Percentiles rank a stretch among this genome's conserved stretches.
phyloP scores from a whole-genome alignment of 2,329 filamentous ascomycete species.

The Bipolaris victoriae region DNA sequence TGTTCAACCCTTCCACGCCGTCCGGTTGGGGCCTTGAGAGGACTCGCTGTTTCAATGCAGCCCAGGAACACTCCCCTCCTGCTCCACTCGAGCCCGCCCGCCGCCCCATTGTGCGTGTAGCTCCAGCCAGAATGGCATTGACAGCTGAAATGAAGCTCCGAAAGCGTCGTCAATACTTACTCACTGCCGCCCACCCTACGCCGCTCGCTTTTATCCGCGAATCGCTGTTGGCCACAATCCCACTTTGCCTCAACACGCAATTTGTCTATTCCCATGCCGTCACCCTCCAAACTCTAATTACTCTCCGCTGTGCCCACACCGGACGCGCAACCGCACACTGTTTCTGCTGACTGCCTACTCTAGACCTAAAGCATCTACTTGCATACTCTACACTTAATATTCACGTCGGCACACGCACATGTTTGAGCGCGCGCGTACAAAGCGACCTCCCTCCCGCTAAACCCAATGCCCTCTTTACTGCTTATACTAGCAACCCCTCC shows the following conservation, averaged over 20 bases:
- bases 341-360: background rate
- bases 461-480: background rate
- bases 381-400: too few relatives aligned
- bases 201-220: background rate
- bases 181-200: background rate
- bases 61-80: conserved; percentile 15
- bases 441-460: background rate
- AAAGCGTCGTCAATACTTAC: background rate
- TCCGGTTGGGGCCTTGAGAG: conserved; percentile 17
- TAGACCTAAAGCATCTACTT: too few relatives aligned
- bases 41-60: conserved; percentile 31
- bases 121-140: conserved; percentile 23
- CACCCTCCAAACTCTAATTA: background rate
- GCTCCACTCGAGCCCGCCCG: conserved; percentile 15
- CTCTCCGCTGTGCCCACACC: too few relatives aligned
- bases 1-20: conserved; percentile 22
- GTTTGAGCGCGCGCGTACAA: background rate
- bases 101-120: conserved; percentile 1
- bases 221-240: background rate
- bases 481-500: background rate
- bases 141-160: conserved; percentile 6
- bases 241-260: background rate
- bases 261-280: background rate
- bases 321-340: too few relatives aligned
- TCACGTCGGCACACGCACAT: background rate